These are phyloP conservation scores for Heritiera littoralis DNA, from an alignment of 345 rosid species.

Conservation along the genomic window DNA sequence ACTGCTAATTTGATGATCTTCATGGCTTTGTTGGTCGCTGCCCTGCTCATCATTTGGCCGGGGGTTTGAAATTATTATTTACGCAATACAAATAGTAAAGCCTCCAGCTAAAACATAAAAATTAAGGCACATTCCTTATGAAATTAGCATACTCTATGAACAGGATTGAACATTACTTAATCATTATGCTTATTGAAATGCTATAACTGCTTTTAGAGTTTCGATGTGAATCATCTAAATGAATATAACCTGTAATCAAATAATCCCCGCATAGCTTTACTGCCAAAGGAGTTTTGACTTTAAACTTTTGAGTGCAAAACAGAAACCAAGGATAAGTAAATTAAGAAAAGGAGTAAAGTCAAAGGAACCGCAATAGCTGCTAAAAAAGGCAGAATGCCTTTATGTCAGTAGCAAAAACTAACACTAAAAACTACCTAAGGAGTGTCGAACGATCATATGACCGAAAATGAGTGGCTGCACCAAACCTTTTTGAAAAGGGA, in stretches of 20 bases:
- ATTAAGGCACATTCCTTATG: slow-evolving; percentile 1
- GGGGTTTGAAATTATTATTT: slow-evolving; percentile 26
- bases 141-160: not conserved
- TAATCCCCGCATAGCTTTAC: not conserved
- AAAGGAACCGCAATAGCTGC: not conserved
- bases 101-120: slow-evolving; percentile 3
- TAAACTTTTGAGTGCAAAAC: not conserved
- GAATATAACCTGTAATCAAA: not conserved
- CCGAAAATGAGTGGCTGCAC: not conserved
- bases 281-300: not conserved
- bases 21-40: slow-evolving; percentile 19
- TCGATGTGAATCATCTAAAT: not conserved
- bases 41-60: slow-evolving; percentile 23
- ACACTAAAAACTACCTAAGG: not conserved
- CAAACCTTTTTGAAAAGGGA: not conserved
- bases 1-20: slow-evolving; percentile 19
- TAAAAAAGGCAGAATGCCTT: slow-evolving; percentile 3
- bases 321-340: not conserved
- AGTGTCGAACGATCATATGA: not conserved
- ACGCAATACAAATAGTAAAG: not conserved
- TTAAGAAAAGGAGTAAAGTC: not conserved
- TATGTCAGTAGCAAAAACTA: not conserved
- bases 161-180: not conserved
- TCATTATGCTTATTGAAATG: not conserved
- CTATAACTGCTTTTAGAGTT: not conserved